Evolutionary conservation across 2,329 filamentous ascomycete genomes (phyloP).

Genomic region (Sporothrix luriei): DNA sequence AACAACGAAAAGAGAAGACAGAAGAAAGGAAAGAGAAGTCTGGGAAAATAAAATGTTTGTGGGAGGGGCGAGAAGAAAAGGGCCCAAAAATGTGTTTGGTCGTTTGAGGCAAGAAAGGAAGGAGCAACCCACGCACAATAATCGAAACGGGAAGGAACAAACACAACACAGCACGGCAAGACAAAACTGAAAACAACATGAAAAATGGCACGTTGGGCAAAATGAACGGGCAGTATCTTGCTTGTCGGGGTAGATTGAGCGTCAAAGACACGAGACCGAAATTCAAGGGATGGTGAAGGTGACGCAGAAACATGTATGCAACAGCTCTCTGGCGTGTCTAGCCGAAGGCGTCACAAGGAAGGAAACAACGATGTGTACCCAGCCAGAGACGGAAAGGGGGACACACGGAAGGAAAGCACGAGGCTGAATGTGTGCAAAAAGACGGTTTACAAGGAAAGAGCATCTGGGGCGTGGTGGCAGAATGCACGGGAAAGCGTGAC

Average conservation of each 20-base stretch:
- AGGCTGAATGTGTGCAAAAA: neutral
- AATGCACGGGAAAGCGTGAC: neutral
- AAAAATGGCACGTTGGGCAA: constrained; percentile 8
- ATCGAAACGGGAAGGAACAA: constrained; percentile 33
- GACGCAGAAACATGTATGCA: constrained; percentile 31
- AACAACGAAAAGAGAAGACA: constrained; percentile 5
- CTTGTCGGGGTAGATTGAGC: neutral
- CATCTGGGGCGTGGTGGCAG: neutral
- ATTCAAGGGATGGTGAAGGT: constrained; percentile 30
- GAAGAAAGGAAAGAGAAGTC: neutral
- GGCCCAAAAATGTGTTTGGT: constrained; percentile 20
- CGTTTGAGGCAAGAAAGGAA: constrained; percentile 25
- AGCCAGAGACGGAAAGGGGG: constrained; percentile 15
- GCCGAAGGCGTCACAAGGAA: constrained; percentile 16
- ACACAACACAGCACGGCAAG: constrained; percentile 21
- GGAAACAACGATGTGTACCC: constrained; percentile 12
- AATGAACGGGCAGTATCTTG: neutral
- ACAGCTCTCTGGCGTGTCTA: constrained; percentile 24
- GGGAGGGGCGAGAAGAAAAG: constrained; percentile 17
- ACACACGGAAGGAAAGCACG: neutral
- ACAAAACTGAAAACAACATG: constrained; percentile 22
- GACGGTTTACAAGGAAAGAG: constrained; percentile 8
- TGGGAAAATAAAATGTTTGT: neutral
- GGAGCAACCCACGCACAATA: constrained; percentile 29
- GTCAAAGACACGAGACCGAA: constrained; percentile 16